phyloP scores from a whole-genome alignment of 805 yeast species.

The Saturnispora besseyi region DNA sequence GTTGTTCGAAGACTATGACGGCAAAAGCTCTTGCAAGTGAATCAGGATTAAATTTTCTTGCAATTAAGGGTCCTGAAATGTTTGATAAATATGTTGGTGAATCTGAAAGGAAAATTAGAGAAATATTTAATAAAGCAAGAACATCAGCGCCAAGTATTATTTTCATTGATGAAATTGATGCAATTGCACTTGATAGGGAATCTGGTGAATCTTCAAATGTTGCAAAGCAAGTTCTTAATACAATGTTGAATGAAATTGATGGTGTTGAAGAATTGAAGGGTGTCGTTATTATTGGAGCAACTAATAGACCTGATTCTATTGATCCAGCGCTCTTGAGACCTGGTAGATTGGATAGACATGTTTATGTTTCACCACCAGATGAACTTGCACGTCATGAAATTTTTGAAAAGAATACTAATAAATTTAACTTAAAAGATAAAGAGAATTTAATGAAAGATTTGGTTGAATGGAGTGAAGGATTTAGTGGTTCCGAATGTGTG shows the following conservation, averaged over 20 bases:
- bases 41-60: slow-evolving; percentile 85
- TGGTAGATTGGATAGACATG: slow-evolving; percentile 88
- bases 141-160: slow-evolving; percentile 91
- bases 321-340: slow-evolving; percentile 93
- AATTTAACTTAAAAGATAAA: slow-evolving; percentile 45
- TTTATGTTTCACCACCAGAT: slow-evolving; percentile 92
- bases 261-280: slow-evolving; percentile 95
- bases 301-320: slow-evolving; percentile 88
- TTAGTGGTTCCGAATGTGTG: slow-evolving; percentile 95
- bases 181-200: slow-evolving; percentile 72
- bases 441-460: slow-evolving; percentile 36
- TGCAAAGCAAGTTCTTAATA: slow-evolving; percentile 78
- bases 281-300: slow-evolving; percentile 91
- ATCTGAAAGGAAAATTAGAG: slow-evolving; percentile 87
- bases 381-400: slow-evolving; percentile 71
- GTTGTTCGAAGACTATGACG: slow-evolving; percentile 90
- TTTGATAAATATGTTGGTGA: slow-evolving; percentile 95
- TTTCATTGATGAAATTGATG: slow-evolving; percentile 96
- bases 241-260: slow-evolving; percentile 88
- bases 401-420: slow-evolving; percentile 54
- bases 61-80: slow-evolving; percentile 95
- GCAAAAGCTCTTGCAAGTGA: slow-evolving; percentile 96
- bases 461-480: slow-evolving; percentile 70
- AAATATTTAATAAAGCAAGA: slow-evolving; percentile 85
- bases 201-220: slow-evolving; percentile 53